Base-by-base conservation (phyloP, 1,284 basidiomycete species). In the Moesziomyces antarcticus region DNA sequence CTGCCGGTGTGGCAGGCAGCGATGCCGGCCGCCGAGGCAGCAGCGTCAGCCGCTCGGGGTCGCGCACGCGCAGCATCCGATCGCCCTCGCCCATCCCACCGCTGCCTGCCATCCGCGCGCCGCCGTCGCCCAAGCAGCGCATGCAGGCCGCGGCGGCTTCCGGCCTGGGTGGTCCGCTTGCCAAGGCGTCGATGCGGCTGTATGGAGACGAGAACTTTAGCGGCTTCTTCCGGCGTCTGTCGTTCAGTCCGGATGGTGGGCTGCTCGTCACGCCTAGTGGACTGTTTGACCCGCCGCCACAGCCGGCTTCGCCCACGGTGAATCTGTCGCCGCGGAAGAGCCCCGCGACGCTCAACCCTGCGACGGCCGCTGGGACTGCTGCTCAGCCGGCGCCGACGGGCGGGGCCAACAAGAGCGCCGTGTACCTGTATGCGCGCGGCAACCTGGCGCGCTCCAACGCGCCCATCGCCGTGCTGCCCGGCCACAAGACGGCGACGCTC, bases 181-280 rank as follows among this genome's bases (percentile, higher is more conserved):
- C 73, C 16, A 74, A 55, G 51, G 61, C 56, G 40, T 71, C 73
- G 16, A 69, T 79, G 72, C 67, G 75, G 6, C 86, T 99, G 25
- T 99, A 98, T 79, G 94, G 95, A 45, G 96, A 99, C 83, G 95
- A 98, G 84, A 93, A 91, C 76, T 94, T 90, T 79, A 95, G 93
- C 4, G 94, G 96, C 75, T 99, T 99, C 87, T 99, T 98, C 88
- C 88, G 97, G 30, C 89, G 96, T 27, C 86, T 99, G 56, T 91
- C 91, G 5, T 99, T 97, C 86, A 95, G 93, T 62, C 93, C 96
- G 2, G 96, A 99, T 82, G 96, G 97, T 1, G 92, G 90, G 10
- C 86, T 99, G 50, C 88, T 99, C 21, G 87, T 97, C 73, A 98
- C 97, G 0, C 96, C 97, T 0, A 95, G 95, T 1, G 96, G 97